Base-by-base conservation (phyloP, 1,284 basidiomycete genomes). In the Ganoderma boninense region DNA sequence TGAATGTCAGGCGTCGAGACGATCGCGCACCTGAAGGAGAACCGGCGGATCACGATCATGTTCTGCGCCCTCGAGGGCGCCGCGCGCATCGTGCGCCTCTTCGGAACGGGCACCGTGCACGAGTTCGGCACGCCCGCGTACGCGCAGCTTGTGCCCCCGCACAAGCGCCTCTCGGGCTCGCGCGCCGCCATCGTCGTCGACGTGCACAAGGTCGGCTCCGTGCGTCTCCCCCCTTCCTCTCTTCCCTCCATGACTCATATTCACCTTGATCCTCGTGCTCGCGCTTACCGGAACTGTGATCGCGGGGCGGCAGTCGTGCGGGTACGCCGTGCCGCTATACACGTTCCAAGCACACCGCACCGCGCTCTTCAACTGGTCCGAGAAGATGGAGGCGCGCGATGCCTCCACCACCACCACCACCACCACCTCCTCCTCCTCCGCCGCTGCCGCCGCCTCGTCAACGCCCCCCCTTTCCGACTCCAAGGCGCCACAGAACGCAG, bases 61-160 rank as follows among this genome's bases (percentile, higher is more conserved):
- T 87, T 90, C 77, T 81, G 78, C 69, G 87, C 87, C 0, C 86
- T 89, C 70, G 83, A 88, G 42, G 88, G 87, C 1, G 82, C 87
- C 0, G 85, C 88, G 23, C 80, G 83, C 56, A 87, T 90, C 67
- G 54, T 84, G 43, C 80, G 88, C 56, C 77, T 90, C 18, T 90
- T 82, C 67, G 88, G 88, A 4, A 82, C 76, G 69, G 87, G 87
- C 4, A 83, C 79, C 7, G 84, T 86, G 3, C 81, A 87, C 69
- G 89, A 89, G 75, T 87, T 85, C 66, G 89, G 87, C 40, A 85
- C 87, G 6, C 81, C 84, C 0, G 85, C 87, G 72, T 90, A 87
- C 71, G 80, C 84, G 52, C 76, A 71, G 11, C 79, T 86, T 49
- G 79, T 90, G 29, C 83, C 86, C 2, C 65, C 80, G 0, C 78